phyloP scores from a whole-genome alignment of 148 eudicot genomes.

The Linanthus parryae region DNA sequence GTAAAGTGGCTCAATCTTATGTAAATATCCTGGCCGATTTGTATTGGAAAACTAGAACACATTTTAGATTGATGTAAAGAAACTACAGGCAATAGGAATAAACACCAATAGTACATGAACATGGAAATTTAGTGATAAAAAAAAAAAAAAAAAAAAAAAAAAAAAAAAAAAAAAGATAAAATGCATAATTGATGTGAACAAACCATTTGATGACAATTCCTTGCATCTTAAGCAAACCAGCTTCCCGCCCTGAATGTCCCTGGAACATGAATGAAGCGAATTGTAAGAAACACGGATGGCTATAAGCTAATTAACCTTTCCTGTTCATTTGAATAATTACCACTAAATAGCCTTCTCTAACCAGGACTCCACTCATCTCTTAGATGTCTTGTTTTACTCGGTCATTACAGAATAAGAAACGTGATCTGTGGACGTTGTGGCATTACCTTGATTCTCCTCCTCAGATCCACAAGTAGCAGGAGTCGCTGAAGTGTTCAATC shows the following conservation, averaged over 20 bases:
- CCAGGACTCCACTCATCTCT: slow-evolving; percentile 28
- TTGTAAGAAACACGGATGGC: not conserved
- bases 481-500: slow-evolving; percentile 15
- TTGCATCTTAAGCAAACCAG: slow-evolving; percentile 21
- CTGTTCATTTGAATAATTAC: slow-evolving; percentile 15
- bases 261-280: slow-evolving; percentile 9
- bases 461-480: slow-evolving; percentile 19
- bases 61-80: no score
- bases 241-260: slow-evolving; percentile 30
- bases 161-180: not conserved
- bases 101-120: not conserved
- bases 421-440: slow-evolving; percentile 19
- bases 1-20: slow-evolving; percentile 1
- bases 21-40: not conserved
- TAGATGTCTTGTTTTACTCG: slow-evolving; percentile 18
- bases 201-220: slow-evolving; percentile 33
- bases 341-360: slow-evolving; percentile 16
- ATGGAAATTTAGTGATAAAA: not conserved
- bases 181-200: slow-evolving; percentile 5
- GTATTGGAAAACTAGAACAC: no score
- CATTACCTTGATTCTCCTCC: slow-evolving; percentile 30
- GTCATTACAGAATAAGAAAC: slow-evolving; percentile 16
- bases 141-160: not conserved
- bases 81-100: not conserved
- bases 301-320: slow-evolving; percentile 25